These are phyloP conservation scores for Petunia hybrid DNA, from an alignment of 305 asterid genomes.

Conservation along the genomic window DNA sequence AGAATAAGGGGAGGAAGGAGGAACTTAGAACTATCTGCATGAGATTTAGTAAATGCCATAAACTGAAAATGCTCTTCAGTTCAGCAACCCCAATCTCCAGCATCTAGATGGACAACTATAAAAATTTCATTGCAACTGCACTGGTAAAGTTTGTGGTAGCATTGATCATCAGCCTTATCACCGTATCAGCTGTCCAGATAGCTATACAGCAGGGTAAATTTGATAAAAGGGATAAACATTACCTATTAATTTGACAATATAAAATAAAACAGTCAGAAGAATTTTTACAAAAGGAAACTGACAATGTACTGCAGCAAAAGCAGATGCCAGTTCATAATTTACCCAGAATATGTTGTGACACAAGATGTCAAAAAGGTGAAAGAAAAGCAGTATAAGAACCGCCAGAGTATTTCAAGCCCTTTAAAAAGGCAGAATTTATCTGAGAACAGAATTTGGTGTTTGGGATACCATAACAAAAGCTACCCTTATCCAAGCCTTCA, in stretches of 20 bases:
- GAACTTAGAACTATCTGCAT: background rate
- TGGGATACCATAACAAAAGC: slow-evolving; percentile 54
- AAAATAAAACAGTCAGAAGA: background rate
- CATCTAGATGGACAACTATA: background rate
- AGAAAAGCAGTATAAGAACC: slow-evolving; percentile 67
- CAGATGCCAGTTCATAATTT: slow-evolving; percentile 25
- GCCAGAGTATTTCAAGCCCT: slow-evolving; percentile 67
- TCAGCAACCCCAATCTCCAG: background rate
- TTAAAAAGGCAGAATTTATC: slow-evolving; percentile 56
- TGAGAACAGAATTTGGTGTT: slow-evolving; percentile 61
- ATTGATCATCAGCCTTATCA: background rate
- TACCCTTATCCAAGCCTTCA: slow-evolving; percentile 42
- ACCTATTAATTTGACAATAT: background rate
- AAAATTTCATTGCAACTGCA: background rate
- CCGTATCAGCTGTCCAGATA: background rate
- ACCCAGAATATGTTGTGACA: slow-evolving; percentile 25
- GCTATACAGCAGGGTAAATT: background rate
- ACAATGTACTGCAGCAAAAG: slow-evolving; percentile 17
- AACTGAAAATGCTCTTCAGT: slow-evolving; percentile 9
- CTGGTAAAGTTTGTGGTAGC: background rate
- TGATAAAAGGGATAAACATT: background rate
- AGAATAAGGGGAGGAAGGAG: too few relatives aligned
- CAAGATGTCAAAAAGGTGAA: slow-evolving; percentile 49
- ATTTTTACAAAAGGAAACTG: background rate
- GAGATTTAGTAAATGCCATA: background rate